Base-by-base conservation (phyloP, 2,329 filamentous ascomycete species). In the Neopestalotiopsis clavispora region DNA sequence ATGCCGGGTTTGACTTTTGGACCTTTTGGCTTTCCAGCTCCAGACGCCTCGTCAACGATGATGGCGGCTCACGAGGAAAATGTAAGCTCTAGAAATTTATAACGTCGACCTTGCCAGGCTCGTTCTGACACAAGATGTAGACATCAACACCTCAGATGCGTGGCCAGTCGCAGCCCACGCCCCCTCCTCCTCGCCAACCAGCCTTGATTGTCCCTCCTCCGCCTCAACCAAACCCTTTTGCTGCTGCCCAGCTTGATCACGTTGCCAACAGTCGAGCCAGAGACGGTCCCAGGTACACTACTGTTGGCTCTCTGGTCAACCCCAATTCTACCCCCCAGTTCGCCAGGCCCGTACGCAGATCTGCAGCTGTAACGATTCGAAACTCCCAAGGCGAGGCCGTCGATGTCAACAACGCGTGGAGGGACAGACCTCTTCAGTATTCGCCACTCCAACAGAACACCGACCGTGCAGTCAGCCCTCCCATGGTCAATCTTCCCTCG, bases 301-400 rank as follows among this genome's bases (percentile, higher is more conserved):
- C 86, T 7, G 86, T 86, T 28, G 86, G 86, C n/a, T 87, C 86
- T 4, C 80, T 87, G 61, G 88, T 86, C 77, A 85, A 86, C 42
- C 85, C 86, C 2, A 80, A 80, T 69, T 77, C 80, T 14, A 75
- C 80, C 57, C 84, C 84, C 14, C 78, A 88, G 32, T 85, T 87
- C 70, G 82, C 86, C 59, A 38, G 10, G 34, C 86, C 86, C 40
- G 77, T 83, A 68, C 84, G 86, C 67, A 84, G 85, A 71, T 84
- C 84, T 17, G 84, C 86, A 66, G 79, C 81, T 42, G 73, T 81
- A 72, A 69, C 57, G 75, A 77, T 23, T 72, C 78, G 2, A 77
- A 80, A 45, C 75, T 84, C 58, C 78, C 81, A 59, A 82, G 79
- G 70, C 75, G 78, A 34, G 56, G 78, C 74, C 23, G 74, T 74